phyloP scores from a whole-genome alignment of 2,329 filamentous ascomycete species.

The Aphanoascus verrucosus region DNA sequence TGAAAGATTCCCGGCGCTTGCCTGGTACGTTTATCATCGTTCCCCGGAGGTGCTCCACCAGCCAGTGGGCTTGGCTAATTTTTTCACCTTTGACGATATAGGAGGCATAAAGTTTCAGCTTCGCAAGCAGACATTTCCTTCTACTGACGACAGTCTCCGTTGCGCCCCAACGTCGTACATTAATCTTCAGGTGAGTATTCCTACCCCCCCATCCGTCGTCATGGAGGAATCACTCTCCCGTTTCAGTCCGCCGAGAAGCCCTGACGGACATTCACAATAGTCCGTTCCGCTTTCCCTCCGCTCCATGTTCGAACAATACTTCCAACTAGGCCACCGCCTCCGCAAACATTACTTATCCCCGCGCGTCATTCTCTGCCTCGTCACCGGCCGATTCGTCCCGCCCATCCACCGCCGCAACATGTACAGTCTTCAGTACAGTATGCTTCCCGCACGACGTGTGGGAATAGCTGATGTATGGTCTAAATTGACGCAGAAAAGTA shows the following conservation, averaged over 20 bases:
- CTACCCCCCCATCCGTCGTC: background rate
- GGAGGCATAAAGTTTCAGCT: conserved; percentile 86
- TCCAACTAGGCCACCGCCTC: conserved; percentile 82
- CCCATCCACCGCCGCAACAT: conserved; percentile 90
- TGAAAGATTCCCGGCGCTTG: conserved; percentile 83
- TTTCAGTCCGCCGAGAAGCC: background rate
- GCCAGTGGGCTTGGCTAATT: background rate
- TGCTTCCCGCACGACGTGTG: conserved; percentile 74
- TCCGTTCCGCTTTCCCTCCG: conserved; percentile 79
- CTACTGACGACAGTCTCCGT: conserved; percentile 25
- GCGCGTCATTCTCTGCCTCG: conserved; percentile 72
- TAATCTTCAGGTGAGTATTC: conserved; percentile 61
- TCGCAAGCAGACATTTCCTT: conserved; percentile 49
- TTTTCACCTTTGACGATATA: conserved; percentile 23
- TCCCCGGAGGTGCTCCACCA: conserved; percentile 5
- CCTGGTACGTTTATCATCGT: conserved; percentile 50
- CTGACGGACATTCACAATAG: conserved; percentile 33
- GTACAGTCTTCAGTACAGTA: conserved; percentile 95
- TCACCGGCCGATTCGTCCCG: conserved; percentile 85
- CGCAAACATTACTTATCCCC: conserved; percentile 91
- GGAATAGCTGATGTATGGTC: conserved; percentile 80
- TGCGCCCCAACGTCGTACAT: conserved; percentile 66
- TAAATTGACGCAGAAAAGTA: conserved; percentile 47
- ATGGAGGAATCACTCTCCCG: background rate
- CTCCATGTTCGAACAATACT: conserved; percentile 97